Percentiles rank a stretch among this genome's conserved stretches.
phyloP scores from a whole-genome alignment of 495 filamentous ascomycete genomes.

The Hypoxylon trugodes region DNA sequence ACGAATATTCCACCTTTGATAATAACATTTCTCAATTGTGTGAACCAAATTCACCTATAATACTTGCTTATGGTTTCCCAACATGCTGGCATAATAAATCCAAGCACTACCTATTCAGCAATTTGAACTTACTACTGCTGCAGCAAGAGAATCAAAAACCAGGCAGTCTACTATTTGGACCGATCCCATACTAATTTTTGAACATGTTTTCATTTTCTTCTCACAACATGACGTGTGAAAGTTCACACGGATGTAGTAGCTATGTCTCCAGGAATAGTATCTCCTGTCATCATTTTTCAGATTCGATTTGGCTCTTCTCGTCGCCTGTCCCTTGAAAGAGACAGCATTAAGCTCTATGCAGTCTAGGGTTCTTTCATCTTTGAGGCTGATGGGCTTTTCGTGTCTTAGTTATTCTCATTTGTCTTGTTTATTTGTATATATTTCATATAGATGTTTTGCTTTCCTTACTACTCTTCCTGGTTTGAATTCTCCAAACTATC shows the following conservation, averaged over 20 bases:
- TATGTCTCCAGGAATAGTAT: conserved; percentile 3
- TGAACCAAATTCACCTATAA: conserved; percentile 1
- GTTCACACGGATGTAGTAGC: neutral
- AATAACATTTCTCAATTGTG: neutral
- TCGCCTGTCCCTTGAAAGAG: conserved; percentile 32
- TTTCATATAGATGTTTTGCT: conserved; percentile 19
- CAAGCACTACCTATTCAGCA: neutral
- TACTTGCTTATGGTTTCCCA: no score
- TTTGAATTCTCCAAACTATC: conserved; percentile 1
- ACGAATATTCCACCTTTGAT: neutral
- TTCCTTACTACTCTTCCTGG: conserved; percentile 21
- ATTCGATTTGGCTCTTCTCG: conserved; percentile 14
- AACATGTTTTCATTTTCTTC: conserved; percentile 17
- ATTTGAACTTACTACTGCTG: neutral
- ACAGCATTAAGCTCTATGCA: conserved; percentile 17
- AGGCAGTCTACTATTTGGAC: neutral
- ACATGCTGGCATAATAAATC: no score
- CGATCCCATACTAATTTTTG: conserved; percentile 9
- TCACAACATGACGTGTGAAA: conserved; percentile 15
- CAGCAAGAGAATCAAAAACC: neutral
- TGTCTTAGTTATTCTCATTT: conserved; percentile 31
- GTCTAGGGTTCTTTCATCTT: conserved; percentile 25
- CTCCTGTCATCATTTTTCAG: neutral
- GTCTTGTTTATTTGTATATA: neutral
- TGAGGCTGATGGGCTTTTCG: conserved; percentile 18